Evolutionary conservation across 306 rosid species (phyloP).

Genomic region (Cicer arietinum): DNA sequence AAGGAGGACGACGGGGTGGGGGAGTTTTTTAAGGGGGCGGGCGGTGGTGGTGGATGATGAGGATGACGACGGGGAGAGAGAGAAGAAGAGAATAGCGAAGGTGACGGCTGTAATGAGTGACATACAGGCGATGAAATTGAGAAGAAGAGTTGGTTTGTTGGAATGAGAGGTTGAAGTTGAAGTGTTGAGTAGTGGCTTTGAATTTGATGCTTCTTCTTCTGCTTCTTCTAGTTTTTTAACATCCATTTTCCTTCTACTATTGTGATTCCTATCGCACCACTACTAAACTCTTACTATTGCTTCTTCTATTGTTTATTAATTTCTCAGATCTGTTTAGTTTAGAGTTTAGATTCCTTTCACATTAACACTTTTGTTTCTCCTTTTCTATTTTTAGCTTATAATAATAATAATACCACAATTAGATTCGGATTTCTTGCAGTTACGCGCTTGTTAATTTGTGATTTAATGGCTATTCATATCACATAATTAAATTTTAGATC

Average conservation of each 20-base stretch:
- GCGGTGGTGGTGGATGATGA: slow-evolving; percentile 29
- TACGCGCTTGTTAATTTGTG: no score
- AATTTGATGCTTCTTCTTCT: not conserved
- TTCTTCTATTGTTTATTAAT: no score
- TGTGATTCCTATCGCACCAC: no score
- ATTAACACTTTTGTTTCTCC: no score
- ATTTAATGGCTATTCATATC: no score
- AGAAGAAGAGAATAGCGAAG: slow-evolving; percentile 60
- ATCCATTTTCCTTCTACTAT: not conserved
- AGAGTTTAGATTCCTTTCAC: no score
- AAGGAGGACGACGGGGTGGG: slow-evolving; percentile 65
- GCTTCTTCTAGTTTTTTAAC: not conserved
- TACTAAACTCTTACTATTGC: no score
- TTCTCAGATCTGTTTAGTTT: no score
- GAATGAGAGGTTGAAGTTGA: slow-evolving; percentile 38
- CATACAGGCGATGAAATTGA: slow-evolving; percentile 49
- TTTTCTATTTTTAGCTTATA: no score
- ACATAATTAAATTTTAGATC: no score
- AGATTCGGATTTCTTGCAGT: no score
- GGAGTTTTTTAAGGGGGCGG: slow-evolving; percentile 62
- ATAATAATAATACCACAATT: no score
- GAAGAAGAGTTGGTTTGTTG: slow-evolving; percentile 48
- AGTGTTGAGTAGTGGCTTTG: slow-evolving; percentile 47
- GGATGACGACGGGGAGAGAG: slow-evolving; percentile 14
- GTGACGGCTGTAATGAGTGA: slow-evolving; percentile 60